Conservation (phyloP, 768 basidiomycete species). For the Lactifluus rugatus region DNA sequence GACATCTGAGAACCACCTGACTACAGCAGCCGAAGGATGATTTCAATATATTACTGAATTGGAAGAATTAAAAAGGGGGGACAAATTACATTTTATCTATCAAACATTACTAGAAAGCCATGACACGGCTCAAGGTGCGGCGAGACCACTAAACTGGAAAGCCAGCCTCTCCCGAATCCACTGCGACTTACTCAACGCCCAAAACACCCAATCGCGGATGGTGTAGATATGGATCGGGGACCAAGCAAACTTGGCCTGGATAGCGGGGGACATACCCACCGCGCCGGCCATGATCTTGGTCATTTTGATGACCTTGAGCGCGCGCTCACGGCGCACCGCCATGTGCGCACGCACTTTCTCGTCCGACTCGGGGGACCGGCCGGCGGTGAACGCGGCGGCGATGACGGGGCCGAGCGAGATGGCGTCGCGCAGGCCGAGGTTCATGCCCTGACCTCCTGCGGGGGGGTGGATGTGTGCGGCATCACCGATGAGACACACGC, state of each 20-base stretch:
- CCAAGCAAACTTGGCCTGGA: constrained; percentile 23
- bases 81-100: not conserved
- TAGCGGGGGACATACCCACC: constrained; percentile 22
- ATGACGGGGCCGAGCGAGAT: constrained; percentile 37
- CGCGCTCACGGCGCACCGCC: constrained; percentile 29
- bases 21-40: not conserved
- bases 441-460: constrained; percentile 49
- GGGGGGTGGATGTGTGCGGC: constrained; percentile 48
- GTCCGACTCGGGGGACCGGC: constrained; percentile 23
- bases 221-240: constrained; percentile 11
- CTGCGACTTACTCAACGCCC: constrained; percentile 19
- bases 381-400: constrained; percentile 26
- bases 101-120: not conserved
- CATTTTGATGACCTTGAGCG: constrained; percentile 33
- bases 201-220: constrained; percentile 24
- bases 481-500: constrained; percentile 32
- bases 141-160: constrained; percentile 27
- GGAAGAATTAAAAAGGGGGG: not conserved
- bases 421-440: constrained; percentile 48
- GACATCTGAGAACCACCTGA: not conserved
- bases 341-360: constrained; percentile 30
- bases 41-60: not conserved
- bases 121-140: constrained; percentile 14
- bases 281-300: constrained; percentile 29
- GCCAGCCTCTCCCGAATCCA: constrained; percentile 21